Percentiles rank a stretch among this genome's conserved stretches.
phyloP scores from a whole-genome alignment of 495 filamentous ascomycete genomes.

The Penicillium odoratum region DNA sequence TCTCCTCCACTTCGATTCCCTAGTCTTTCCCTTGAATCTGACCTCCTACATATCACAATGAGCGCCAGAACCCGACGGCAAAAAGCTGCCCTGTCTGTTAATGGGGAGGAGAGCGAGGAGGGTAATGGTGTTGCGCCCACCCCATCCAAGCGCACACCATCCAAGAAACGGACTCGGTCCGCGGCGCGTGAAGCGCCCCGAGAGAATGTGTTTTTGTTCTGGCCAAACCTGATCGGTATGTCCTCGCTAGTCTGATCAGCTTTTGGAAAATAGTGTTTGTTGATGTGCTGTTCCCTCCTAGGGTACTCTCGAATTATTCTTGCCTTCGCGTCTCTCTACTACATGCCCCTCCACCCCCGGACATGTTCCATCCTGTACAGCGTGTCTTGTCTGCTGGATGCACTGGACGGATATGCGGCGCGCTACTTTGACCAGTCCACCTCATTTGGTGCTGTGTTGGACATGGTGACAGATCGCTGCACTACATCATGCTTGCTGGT shows the following conservation, averaged over 20 bases:
- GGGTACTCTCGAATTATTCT: constrained; percentile 89
- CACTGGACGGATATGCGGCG: constrained; percentile 88
- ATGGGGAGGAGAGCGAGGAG: constrained; percentile 37
- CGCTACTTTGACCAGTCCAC: constrained; percentile 87
- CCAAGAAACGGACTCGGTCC: constrained; percentile 28
- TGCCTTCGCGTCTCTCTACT: constrained; percentile 90
- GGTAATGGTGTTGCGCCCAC: constrained; percentile 33
- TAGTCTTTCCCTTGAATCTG: not conserved
- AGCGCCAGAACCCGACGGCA: constrained; percentile 44
- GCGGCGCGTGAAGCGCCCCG: constrained; percentile 37
- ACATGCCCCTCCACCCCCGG: constrained; percentile 95
- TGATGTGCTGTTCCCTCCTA: constrained; percentile 33
- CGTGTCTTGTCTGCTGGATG: constrained; percentile 90
- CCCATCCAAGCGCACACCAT: constrained; percentile 26
- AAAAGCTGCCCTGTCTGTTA: constrained; percentile 39
- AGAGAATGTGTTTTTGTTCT: constrained; percentile 96
- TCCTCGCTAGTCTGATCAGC: constrained; percentile 1
- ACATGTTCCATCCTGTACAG: constrained; percentile 91
- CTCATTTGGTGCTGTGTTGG: constrained; percentile 90
- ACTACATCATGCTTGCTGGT: constrained; percentile 92
- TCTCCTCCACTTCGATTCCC: not conserved
- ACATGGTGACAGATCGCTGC: constrained; percentile 97
- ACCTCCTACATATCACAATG: constrained; percentile 31
- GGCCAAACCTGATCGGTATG: constrained; percentile 90
- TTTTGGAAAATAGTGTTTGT: not conserved